Evolutionary conservation across 768 basidiomycete species (phyloP).

Genomic region (Ramaria sp.): DNA sequence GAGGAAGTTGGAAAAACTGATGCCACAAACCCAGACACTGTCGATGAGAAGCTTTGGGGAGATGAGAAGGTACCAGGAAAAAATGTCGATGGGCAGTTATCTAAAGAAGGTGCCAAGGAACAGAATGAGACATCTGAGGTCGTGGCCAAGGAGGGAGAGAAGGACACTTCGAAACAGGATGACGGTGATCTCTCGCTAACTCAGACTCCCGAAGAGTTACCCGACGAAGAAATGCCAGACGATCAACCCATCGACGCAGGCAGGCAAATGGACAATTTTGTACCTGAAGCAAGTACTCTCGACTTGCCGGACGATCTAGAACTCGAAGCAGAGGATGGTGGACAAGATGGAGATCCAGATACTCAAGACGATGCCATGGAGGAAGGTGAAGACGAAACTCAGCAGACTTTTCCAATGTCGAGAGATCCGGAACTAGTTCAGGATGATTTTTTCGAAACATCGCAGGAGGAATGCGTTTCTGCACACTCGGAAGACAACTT

Average conservation of each 20-base stretch:
- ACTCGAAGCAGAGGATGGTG: conserved; percentile 31
- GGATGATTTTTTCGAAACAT: conserved; percentile 18
- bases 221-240: conserved; percentile 22
- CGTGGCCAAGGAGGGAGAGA: conserved; percentile 64
- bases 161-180: conserved; percentile 18
- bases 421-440: conserved; percentile 21
- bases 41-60: conserved; percentile 98
- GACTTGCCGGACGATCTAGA: conserved; percentile 86
- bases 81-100: conserved; percentile 41
- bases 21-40: conserved; percentile 65
- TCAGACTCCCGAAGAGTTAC: conserved; percentile 16
- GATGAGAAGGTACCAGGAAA: conserved; percentile 59
- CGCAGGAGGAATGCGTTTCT: conserved; percentile 18
- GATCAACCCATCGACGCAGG: conserved; percentile 20
- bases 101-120: conserved; percentile 48
- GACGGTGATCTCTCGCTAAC: conserved; percentile 21
- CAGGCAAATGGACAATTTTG: conserved; percentile 57
- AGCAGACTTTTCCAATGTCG: conserved; percentile 19
- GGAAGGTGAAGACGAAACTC: conserved; percentile 15
- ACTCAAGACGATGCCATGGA: conserved; percentile 30
- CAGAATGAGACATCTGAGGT: conserved; percentile 51
- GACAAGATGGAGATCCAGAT: conserved; percentile 20
- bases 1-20: conserved; percentile 81
- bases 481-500: conserved; percentile 14
- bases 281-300: conserved; percentile 72